phyloP scores from a whole-genome alignment of 228 moss, liverwort and hornwort species.

The Sphagnum fallax region DNA sequence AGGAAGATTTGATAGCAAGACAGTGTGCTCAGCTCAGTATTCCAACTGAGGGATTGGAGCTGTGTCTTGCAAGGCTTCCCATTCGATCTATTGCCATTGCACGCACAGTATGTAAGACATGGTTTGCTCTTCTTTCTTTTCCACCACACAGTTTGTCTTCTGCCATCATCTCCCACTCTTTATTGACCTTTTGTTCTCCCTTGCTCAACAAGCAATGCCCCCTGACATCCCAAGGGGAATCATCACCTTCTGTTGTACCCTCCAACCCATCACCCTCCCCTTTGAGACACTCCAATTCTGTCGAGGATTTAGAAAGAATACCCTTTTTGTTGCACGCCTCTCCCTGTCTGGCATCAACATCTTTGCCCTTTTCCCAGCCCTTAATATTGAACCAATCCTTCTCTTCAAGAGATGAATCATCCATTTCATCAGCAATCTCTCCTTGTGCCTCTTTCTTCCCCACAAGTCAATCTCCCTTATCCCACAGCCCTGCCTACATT shows the following conservation, averaged over 20 bases:
- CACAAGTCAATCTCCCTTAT: not conserved
- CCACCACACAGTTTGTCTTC: not conserved
- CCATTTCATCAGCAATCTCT: not conserved
- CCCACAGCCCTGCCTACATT: not conserved
- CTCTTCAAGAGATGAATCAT: not conserved
- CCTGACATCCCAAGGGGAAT: not conserved
- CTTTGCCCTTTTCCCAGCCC: not conserved
- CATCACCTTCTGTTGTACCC: not conserved
- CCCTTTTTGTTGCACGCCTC: not conserved
- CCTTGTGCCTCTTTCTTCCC: not conserved
- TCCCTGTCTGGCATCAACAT: not conserved
- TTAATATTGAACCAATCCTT: not conserved
- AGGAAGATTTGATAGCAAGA: no score
- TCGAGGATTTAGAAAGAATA: not conserved
- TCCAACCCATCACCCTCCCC: not conserved
- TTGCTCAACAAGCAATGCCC: not conserved
- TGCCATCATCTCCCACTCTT: not conserved
- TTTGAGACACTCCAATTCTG: not conserved
- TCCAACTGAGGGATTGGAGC: conserved; percentile 1
- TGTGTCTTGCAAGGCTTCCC: conserved; percentile 2
- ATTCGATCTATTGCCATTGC: conserved; percentile 4
- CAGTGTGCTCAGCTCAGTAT: not conserved
- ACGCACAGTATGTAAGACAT: conserved; percentile 1
- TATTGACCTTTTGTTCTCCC: not conserved
- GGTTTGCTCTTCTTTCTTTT: conserved; percentile 1